Percentiles rank a stretch among this genome's conserved stretches.
These are phyloP conservation scores for Xylariaceae sp. DNA, from an alignment of 2,329 filamentous ascomycete genomes.

Conservation along the genomic window DNA sequence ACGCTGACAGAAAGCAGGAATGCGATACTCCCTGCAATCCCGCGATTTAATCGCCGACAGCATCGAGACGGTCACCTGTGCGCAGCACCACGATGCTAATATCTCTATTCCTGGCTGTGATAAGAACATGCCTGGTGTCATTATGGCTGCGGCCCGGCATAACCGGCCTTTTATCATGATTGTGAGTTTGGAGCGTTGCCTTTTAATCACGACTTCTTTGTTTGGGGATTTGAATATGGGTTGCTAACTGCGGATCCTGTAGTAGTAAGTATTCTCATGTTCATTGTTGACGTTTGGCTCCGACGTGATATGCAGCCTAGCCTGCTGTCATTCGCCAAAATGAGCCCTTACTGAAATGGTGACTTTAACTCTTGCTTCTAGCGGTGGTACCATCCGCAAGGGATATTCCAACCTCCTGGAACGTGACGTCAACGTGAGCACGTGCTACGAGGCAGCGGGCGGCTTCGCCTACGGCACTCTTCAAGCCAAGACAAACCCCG, in stretches of 20 bases:
- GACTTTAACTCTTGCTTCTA: neutral
- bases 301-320: neutral
- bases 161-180: constrained; percentile 94
- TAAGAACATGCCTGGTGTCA: constrained; percentile 94
- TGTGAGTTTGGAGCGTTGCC: constrained; percentile 19
- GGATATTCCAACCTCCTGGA: constrained; percentile 76
- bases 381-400: constrained; percentile 79
- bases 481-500: constrained; percentile 61
- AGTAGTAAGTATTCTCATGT: constrained; percentile 45
- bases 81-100: constrained; percentile 88
- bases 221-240: neutral
- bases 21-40: constrained; percentile 88
- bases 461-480: constrained; percentile 76
- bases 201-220: neutral
- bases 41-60: constrained; percentile 91
- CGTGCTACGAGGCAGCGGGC: constrained; percentile 82
- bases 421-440: constrained; percentile 80
- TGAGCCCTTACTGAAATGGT: neutral
- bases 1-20: constrained; percentile 54
- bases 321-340: neutral
- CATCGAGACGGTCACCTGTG: constrained; percentile 89
- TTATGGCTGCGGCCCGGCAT: constrained; percentile 87
- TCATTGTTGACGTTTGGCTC: neutral
- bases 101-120: constrained; percentile 92
- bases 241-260: neutral